Conservation (phyloP, 2,329 filamentous ascomycete species). For the Keithomyces neogunnii region DNA sequence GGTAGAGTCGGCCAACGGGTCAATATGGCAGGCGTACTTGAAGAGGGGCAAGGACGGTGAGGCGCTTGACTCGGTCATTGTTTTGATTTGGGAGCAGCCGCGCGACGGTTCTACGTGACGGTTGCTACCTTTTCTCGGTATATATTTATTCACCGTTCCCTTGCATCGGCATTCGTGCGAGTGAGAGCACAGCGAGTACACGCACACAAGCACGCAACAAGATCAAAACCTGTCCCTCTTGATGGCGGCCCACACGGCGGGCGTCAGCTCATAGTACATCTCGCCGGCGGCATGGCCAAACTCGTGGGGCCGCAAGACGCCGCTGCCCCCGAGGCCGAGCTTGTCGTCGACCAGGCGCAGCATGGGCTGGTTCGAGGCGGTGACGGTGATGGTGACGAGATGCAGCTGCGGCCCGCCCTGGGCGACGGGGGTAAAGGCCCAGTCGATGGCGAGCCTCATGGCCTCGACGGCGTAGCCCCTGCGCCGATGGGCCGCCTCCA, state of each 20-base stretch:
- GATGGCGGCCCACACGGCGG: conserved; percentile 10
- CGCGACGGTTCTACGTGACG: neutral
- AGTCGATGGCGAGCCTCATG: conserved; percentile 16
- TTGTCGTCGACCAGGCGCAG: conserved; percentile 13
- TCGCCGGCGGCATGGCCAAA: conserved; percentile 12
- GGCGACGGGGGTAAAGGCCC: conserved; percentile 14
- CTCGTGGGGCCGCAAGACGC: conserved; percentile 9
- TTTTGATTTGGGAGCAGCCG: conserved; percentile 29
- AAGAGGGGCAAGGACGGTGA: conserved; percentile 22
- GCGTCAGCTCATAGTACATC: conserved; percentile 16
- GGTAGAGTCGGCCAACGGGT: conserved; percentile 22
- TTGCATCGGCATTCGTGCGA: neutral
- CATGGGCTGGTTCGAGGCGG: conserved; percentile 16
- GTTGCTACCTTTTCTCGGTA: neutral
- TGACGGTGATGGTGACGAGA: conserved; percentile 17
- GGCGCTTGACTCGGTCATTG: conserved; percentile 29
- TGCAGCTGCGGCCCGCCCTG: conserved; percentile 19
- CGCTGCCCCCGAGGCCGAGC: conserved; percentile 14
- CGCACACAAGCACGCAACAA: neutral
- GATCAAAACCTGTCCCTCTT: neutral
- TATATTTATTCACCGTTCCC: neutral
- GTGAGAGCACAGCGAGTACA: neutral
- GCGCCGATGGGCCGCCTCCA: conserved; percentile 15
- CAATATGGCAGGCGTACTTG: conserved; percentile 39
- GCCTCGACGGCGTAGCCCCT: conserved; percentile 18